Percentiles rank a stretch among this genome's conserved stretches.
Conservation (phyloP, 2,329 filamentous ascomycete species). For the Trichophyton simii region DNA sequence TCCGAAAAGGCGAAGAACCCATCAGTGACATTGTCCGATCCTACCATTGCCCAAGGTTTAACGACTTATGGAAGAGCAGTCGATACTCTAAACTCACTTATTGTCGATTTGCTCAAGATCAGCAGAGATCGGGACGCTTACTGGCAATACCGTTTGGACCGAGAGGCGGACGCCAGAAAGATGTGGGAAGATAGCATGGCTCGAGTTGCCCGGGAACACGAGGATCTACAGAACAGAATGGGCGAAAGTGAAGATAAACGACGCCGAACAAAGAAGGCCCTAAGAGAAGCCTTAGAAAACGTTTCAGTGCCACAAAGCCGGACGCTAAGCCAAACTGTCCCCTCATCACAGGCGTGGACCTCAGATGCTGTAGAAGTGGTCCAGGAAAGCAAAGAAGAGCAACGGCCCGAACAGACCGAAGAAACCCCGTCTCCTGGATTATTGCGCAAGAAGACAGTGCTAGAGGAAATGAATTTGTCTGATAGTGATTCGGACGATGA, state of each 20-base stretch:
- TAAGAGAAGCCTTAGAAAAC: slow-evolving; percentile 70
- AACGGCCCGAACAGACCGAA: slow-evolving; percentile 15
- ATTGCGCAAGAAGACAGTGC: slow-evolving; percentile 49
- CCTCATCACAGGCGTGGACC: slow-evolving; percentile 22
- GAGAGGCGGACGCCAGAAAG: slow-evolving; percentile 78
- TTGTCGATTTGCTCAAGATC: slow-evolving; percentile 81
- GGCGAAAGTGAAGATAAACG: slow-evolving; percentile 84
- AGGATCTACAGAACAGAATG: slow-evolving; percentile 74
- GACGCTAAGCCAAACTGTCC: slow-evolving; percentile 20
- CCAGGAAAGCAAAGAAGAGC: slow-evolving; percentile 27
- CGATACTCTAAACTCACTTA: slow-evolving; percentile 68
- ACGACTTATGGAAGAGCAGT: slow-evolving; percentile 82
- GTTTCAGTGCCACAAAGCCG: slow-evolving; percentile 31
- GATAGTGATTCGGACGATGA: slow-evolving; percentile 65
- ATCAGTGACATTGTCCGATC: slow-evolving; percentile 59
- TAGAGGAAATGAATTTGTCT: slow-evolving; percentile 60
- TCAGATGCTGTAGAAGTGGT: slow-evolving; percentile 25
- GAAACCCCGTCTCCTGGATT: slow-evolving; percentile 19
- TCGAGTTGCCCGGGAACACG: slow-evolving; percentile 85
- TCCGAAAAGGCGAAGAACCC: slow-evolving; percentile 59
- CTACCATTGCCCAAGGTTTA: slow-evolving; percentile 63
- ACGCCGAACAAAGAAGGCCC: slow-evolving; percentile 73
- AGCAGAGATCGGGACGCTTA: slow-evolving; percentile 88
- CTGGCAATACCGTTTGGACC: slow-evolving; percentile 90
- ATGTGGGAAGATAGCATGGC: slow-evolving; percentile 99